Evolutionary conservation across 1,284 basidiomycete species (phyloP).

Genomic region (Ceratobasidium sp.): DNA sequence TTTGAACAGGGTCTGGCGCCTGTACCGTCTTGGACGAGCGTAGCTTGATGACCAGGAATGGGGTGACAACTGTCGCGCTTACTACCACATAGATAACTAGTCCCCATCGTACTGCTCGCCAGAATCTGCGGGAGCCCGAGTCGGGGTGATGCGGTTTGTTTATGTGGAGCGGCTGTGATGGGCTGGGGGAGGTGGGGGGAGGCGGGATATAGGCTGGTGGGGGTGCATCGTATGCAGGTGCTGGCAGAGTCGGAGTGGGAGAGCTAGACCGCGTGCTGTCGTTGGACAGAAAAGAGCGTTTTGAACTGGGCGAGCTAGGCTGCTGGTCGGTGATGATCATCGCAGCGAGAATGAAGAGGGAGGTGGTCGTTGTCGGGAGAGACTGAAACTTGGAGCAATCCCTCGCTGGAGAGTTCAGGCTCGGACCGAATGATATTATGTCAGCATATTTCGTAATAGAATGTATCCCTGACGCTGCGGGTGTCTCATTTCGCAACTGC

Average conservation of each 20-base stretch:
- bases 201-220: constrained; percentile 25
- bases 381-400: background rate
- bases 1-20: constrained; percentile 19
- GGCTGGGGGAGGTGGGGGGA: constrained; percentile 16
- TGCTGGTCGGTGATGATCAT: constrained; percentile 36
- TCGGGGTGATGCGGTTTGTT: background rate
- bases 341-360: background rate
- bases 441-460: background rate
- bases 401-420: background rate
- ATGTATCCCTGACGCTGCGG: background rate
- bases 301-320: constrained; percentile 32
- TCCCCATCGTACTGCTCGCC: constrained; percentile 8
- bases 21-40: constrained; percentile 8
- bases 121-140: constrained; percentile 9
- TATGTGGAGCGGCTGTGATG: background rate
- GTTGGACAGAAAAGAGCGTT: constrained; percentile 1
- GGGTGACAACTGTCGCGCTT: constrained; percentile 30
- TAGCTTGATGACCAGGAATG: constrained; percentile 11
- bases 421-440: background rate
- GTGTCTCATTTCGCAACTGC: background rate
- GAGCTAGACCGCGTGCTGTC: background rate
- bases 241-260: background rate
- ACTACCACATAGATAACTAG: constrained; percentile 21
- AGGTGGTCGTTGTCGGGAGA: constrained; percentile 3
- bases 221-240: constrained; percentile 7